Evolutionary conservation across 148 eudicot species (phyloP), one percentile per base, ranked within the genome.

Genomic region (Nyssa sinensis): DNA sequence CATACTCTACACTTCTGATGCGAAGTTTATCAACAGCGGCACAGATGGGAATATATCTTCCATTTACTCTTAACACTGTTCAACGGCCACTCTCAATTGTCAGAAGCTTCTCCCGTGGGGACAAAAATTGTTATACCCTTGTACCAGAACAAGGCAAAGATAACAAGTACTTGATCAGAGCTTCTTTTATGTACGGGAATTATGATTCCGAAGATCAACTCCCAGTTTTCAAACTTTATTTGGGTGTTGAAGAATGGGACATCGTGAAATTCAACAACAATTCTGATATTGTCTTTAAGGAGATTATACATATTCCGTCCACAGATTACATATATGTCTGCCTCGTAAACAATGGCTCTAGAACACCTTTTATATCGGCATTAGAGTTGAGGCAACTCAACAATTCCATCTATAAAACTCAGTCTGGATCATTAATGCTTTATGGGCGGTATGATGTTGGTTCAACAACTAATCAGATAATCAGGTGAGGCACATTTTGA

Each of bases 41-140:
- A n/a, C n/a, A n/a, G n/a, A n/a, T n/a, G n/a, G n/a, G n/a, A n/a
- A n/a, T n/a, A n/a, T n/a, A n/a, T n/a, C n/a, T n/a, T n/a, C n/a
- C n/a, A n/a, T n/a, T n/a, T n/a, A n/a, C n/a, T n/a, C n/a, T n/a
- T n/a, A n/a, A n/a, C n/a, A n/a, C n/a, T n/a, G n/a, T n/a, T n/a
- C n/a, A n/a, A n/a, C n/a, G n/a, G n/a, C n/a, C n/a, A n/a, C n/a
- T n/a, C n/a, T n/a, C n/a, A n/a, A n/a, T n/a, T n/a, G n/a, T n/a
- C n/a, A n/a, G n/a, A n/a, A n/a, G n/a, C n/a, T n/a, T n/a, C n/a
- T n/a, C n/a, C n/a, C 53, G 74, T 35, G 85, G 83, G 24, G 61
- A 24, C 34, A 81, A 75, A 78, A 86, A 74, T 31, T 86, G 87
- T 72, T 86, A 81, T 82, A 79, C 85, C 19, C 31, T 86, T 0